Evolutionary conservation across 2,329 filamentous ascomycete genomes (phyloP).

Genomic region (Ophiocordyceps polyrhachis-furcata): DNA sequence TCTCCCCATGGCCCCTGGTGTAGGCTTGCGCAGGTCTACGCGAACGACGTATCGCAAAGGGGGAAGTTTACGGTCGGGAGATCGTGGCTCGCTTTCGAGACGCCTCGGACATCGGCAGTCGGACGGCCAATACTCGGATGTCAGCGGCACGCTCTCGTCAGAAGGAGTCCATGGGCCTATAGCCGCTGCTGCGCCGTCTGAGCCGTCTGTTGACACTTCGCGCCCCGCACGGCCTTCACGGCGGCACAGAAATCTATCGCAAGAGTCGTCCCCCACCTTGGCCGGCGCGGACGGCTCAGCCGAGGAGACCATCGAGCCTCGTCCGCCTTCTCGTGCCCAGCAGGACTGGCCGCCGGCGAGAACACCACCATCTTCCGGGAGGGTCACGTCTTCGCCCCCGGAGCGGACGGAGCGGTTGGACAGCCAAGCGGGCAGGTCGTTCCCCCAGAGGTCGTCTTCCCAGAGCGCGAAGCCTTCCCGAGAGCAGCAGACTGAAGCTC

Average conservation of each 20-base stretch:
- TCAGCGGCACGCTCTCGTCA: conserved; percentile 14
- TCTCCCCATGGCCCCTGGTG: conserved; percentile 56
- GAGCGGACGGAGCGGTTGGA: conserved; percentile 10
- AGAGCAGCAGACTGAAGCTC: conserved; percentile 8
- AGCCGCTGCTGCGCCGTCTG: conserved; percentile 48
- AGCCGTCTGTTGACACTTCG: conserved; percentile 45
- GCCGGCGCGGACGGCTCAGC: conserved; percentile 24
- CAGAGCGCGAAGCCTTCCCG: conserved; percentile 22
- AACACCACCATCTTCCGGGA: conserved; percentile 12
- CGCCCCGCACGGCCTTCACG: conserved; percentile 30
- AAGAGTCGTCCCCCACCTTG: conserved; percentile 23
- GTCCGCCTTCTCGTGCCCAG: conserved; percentile 6
- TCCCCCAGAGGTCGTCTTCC: conserved; percentile 36
- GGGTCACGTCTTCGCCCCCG: conserved; percentile 39
- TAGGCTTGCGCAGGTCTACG: conserved; percentile 73
- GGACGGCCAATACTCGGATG: conserved; percentile 31
- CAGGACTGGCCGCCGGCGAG: conserved; percentile 17
- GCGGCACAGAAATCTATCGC: conserved; percentile 26
- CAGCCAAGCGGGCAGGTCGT: conserved; percentile 13
- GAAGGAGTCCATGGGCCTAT: conserved; percentile 30
- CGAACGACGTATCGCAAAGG: conserved; percentile 75
- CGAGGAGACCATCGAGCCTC: conserved; percentile 13
- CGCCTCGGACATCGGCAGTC: conserved; percentile 42
- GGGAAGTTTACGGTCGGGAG: conserved; percentile 66
- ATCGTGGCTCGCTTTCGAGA: conserved; percentile 57